Evolutionary conservation across 345 rosid genomes (phyloP).

Genomic region (Salix viminalis): DNA sequence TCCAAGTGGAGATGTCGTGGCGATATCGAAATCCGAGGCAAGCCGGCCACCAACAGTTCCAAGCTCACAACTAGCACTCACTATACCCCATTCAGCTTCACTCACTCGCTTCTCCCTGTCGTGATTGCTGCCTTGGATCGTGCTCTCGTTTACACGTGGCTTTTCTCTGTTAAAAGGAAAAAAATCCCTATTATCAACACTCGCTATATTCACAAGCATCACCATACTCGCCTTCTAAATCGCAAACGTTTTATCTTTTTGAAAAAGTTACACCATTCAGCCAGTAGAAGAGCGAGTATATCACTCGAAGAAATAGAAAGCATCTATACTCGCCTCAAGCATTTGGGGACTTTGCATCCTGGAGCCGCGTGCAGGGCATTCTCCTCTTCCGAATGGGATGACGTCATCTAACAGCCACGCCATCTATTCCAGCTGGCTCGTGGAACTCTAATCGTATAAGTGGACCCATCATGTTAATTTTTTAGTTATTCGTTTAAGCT

Average conservation of each 20-base stretch:
- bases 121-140: conserved; percentile 4
- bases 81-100: neutral
- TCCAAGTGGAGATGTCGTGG: conserved; percentile 4
- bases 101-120: too few relatives aligned
- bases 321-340: neutral
- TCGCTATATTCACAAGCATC: neutral
- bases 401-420: neutral
- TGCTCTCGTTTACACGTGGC: conserved; percentile 20
- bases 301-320: neutral
- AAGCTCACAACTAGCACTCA: neutral
- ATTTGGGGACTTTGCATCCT: neutral
- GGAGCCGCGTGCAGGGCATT: neutral
- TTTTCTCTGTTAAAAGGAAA: too few relatives aligned
- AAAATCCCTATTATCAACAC: neutral
- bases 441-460: neutral
- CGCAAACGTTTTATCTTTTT: neutral
- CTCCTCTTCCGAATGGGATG: neutral
- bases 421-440: neutral
- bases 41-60: conserved; percentile 7
- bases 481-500: too few relatives aligned
- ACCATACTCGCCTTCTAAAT: too few relatives aligned
- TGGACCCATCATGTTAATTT: neutral
- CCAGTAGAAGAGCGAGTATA: neutral
- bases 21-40: conserved; percentile 27
- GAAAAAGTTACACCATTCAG: neutral